phyloP scores from a whole-genome alignment of 1,139 yeast species.

The Suhomyces panamericanus region DNA sequence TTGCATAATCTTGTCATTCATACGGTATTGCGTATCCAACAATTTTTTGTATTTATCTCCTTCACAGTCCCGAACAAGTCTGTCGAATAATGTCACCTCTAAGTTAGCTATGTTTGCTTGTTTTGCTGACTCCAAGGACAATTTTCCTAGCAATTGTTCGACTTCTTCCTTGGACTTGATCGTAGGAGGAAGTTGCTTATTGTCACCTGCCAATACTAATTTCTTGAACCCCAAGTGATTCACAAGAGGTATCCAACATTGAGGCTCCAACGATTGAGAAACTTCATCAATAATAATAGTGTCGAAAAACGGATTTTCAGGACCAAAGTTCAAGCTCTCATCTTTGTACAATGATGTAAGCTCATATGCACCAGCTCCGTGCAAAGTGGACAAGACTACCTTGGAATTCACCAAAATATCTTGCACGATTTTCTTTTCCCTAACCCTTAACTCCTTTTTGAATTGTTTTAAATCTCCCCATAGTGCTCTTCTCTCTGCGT shows the following conservation, averaged over 20 bases:
- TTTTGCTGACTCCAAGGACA: slow-evolving; percentile 3
- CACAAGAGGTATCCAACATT: slow-evolving; percentile 94
- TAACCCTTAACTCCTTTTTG: slow-evolving; percentile 62
- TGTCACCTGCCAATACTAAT: slow-evolving; percentile 81
- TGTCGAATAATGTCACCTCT: slow-evolving; percentile 74
- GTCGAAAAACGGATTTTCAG: slow-evolving; percentile 55
- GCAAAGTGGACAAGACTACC: slow-evolving; percentile 80
- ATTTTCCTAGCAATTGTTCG: slow-evolving; percentile 28
- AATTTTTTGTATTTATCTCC: slow-evolving; percentile 51
- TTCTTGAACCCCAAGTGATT: slow-evolving; percentile 59
- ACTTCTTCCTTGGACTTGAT: slow-evolving; percentile 46
- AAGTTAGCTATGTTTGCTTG: slow-evolving; percentile 37
- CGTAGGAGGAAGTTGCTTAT: slow-evolving; percentile 84
- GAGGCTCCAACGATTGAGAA: slow-evolving; percentile 91
- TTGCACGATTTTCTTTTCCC: slow-evolving; percentile 65
- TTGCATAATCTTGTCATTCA: slow-evolving; percentile 76
- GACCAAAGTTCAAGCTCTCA: slow-evolving; percentile 20
- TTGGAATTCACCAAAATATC: slow-evolving; percentile 61
- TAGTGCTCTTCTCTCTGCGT: slow-evolving; percentile 61
- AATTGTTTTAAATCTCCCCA: slow-evolving; percentile 70
- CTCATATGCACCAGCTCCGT: slow-evolving; percentile 81
- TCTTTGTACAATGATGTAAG: slow-evolving; percentile 49
- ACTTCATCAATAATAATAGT: slow-evolving; percentile 93
- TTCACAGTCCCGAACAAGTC: slow-evolving; percentile 58
- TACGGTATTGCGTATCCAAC: slow-evolving; percentile 79